Base-by-base conservation (phyloP, 768 basidiomycete species). In the Pholiota molesta region DNA sequence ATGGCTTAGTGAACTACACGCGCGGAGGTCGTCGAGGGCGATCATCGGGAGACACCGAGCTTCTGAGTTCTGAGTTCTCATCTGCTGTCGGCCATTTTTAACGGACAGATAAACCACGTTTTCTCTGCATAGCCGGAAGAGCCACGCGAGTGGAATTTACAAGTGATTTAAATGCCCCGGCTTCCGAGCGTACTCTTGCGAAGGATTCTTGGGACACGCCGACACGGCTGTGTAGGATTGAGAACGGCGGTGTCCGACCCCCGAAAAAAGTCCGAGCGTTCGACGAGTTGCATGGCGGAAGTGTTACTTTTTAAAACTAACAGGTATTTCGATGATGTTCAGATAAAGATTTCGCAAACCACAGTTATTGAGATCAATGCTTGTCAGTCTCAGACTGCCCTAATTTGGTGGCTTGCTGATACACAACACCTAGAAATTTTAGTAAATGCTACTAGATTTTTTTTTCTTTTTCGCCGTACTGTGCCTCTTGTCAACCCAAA, bases 101-200 rank as follows among this genome's bases (percentile, higher is more conserved):
- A 16, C 42, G 47, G 57, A 35, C 57, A 58, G 45, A 39, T 19
- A 29, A 42, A 58, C 57, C 57, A 58, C 57, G 57, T 58, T 58
- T 58, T 58, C 19, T 23, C 47, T 49, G 2, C 47, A 49, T 49
- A 49, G 47, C 47, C 47, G 56, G 31, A 31, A 19, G 39, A 19
- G 57, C 57, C 57, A 58, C 57, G 57, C 57, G 57, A 58, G 57
- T 23, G 23, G 49, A 35, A 51, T 58, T 58, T 51, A 28, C 19
- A 33, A 47, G 47, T 49, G 26, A 49, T 49, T 49, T 37, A 37
- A 58, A 49, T 58, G 35, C 21, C 14, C 47, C 57, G 57, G 39
- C 23, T 39, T 44, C 40, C 40, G 55, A 26, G 37, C 31, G 17
- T 29, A 23, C 23, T 44, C 7, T 31, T 58, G 33, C 47, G 31